phyloP scores from a whole-genome alignment of 768 basidiomycete species.

The Lactifluus echinatus region DNA sequence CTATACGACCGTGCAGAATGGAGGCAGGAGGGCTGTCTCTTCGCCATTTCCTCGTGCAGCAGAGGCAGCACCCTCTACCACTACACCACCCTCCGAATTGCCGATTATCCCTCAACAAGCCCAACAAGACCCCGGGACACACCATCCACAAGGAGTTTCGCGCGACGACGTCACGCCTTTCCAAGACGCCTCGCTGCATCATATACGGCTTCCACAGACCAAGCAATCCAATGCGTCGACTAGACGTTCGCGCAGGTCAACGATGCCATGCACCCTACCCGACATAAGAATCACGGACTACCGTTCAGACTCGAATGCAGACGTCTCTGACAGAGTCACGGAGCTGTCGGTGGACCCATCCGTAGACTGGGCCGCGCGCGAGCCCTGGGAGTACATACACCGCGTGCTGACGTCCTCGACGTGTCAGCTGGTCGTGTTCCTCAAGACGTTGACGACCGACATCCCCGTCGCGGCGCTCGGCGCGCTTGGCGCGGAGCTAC shows the following conservation, averaged over 20 bases:
- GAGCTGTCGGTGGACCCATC: neutral
- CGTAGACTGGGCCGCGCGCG: slow-evolving; percentile 16
- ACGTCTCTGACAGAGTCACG: neutral
- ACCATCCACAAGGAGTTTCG: too few relatives aligned
- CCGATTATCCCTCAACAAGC: too few relatives aligned
- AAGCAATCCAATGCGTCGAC: neutral
- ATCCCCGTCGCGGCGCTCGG: neutral
- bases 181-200: neutral
- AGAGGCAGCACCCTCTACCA: neutral
- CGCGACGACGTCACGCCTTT: neutral
- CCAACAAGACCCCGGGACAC: too few relatives aligned
- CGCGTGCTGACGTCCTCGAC: slow-evolving; percentile 13
- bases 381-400: slow-evolving; percentile 17
- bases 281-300: neutral
- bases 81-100: too few relatives aligned
- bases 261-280: slow-evolving; percentile 9
- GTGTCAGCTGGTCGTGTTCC: slow-evolving; percentile 5
- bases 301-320: neutral
- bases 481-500: neutral
- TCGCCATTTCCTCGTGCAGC: neutral
- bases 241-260: neutral
- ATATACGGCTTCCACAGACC: neutral
- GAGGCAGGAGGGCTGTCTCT: neutral
- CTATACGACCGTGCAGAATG: neutral
- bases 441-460: slow-evolving; percentile 5